Evolutionary conservation across 148 eudicot species (phyloP).

Genomic region (Drosera capensis): DNA sequence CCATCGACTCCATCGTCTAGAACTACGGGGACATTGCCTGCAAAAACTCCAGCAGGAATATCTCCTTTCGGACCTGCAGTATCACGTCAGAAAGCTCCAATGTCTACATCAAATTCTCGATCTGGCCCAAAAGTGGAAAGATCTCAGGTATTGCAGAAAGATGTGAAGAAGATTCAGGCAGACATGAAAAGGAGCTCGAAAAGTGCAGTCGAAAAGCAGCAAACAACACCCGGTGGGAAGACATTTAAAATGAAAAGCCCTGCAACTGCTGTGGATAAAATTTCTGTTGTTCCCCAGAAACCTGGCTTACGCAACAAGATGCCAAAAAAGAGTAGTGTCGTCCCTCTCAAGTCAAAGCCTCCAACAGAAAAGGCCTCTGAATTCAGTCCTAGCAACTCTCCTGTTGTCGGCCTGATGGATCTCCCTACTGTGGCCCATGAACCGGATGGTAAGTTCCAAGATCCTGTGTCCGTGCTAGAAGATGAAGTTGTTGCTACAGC

Average conservation of each 20-base stretch:
- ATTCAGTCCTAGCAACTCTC: slow-evolving; percentile 21
- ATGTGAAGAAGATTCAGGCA: slow-evolving; percentile 27
- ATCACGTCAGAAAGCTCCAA: slow-evolving; percentile 44
- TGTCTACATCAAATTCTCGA: slow-evolving; percentile 30
- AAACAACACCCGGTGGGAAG: slow-evolving; percentile 24
- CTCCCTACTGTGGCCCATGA: slow-evolving; percentile 25
- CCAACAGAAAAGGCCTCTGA: slow-evolving; percentile 51
- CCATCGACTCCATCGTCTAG: slow-evolving; percentile 68
- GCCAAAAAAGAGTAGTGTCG: slow-evolving; percentile 83
- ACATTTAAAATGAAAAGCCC: slow-evolving; percentile 29
- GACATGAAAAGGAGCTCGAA: slow-evolving; percentile 28
- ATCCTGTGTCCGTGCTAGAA: slow-evolving; percentile 16
- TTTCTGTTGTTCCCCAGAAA: slow-evolving; percentile 30
- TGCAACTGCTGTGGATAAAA: slow-evolving; percentile 25
- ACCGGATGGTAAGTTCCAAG: slow-evolving; percentile 18
- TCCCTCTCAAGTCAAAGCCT: slow-evolving; percentile 83
- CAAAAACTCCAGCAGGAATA: slow-evolving; percentile 35
- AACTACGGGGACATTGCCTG: slow-evolving; percentile 33
- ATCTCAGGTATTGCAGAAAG: slow-evolving; percentile 27
- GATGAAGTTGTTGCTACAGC: slow-evolving; percentile 12
- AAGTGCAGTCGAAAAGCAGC: slow-evolving; percentile 31
- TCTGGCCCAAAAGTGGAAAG: slow-evolving; percentile 45
- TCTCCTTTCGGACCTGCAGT: slow-evolving; percentile 33
- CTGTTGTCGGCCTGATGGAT: slow-evolving; percentile 24
- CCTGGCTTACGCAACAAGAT: slow-evolving; percentile 50